A percentile compares a stretch with the other conserved stretches of the same genome.
Conservation (phyloP, 2,329 filamentous ascomycete species). For the Xylaria sp. region DNA sequence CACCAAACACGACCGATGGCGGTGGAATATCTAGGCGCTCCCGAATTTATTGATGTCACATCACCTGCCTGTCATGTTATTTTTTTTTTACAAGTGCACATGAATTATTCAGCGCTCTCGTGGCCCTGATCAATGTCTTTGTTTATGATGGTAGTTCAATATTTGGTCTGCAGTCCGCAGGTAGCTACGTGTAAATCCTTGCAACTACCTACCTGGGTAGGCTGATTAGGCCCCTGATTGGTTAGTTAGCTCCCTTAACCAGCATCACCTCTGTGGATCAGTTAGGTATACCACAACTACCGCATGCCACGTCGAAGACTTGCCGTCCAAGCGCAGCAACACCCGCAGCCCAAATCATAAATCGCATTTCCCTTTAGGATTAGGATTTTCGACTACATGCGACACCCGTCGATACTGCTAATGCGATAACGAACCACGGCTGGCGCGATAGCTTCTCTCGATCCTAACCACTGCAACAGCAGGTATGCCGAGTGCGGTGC, state of each 20-base stretch:
- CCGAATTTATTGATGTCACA: not conserved
- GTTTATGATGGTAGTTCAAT: not conserved
- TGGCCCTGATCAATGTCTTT: not conserved
- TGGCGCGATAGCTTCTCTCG: conserved; percentile 5
- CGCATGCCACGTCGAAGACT: conserved; percentile 20
- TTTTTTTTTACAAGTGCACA: not conserved
- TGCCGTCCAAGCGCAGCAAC: not conserved
- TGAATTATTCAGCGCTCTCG: not conserved
- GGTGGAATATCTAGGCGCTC: not conserved
- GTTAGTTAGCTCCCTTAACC: not conserved
- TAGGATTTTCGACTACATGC: conserved; percentile 13
- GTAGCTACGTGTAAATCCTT: not conserved
- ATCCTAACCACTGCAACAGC: conserved; percentile 15
- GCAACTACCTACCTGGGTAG: not conserved
- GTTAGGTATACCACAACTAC: not conserved
- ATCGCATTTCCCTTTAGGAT: not conserved
- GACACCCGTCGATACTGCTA: not conserved
- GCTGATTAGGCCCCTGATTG: conserved; percentile 1
- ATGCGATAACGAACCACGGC: conserved; percentile 20
- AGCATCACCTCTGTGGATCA: not conserved
- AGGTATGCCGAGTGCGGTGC: conserved; percentile 45
- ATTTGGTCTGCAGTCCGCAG: not conserved
- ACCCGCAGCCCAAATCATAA: not conserved
- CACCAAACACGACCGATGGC: not conserved
- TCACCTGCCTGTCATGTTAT: not conserved